Evolutionary conservation across 2,329 filamentous ascomycete genomes (phyloP).

Genomic region (Ophiostoma fasciatum): DNA sequence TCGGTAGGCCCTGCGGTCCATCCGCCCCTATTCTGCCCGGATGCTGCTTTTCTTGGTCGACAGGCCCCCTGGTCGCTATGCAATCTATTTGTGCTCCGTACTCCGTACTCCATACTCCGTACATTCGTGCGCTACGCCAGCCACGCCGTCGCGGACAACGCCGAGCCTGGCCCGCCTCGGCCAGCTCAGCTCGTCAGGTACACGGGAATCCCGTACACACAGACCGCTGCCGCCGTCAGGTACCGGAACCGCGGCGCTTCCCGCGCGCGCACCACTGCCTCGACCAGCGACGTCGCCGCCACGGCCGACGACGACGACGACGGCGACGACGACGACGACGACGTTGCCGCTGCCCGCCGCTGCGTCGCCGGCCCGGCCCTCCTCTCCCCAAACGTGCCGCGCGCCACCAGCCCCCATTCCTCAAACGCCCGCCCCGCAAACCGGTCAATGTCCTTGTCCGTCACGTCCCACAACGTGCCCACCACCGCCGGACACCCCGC

Average conservation of each 20-base stretch:
- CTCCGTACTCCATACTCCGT: too few species aligned
- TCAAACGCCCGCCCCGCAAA: slow-evolving; percentile 70
- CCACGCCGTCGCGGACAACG: too few species aligned
- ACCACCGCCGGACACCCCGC: slow-evolving; percentile 77
- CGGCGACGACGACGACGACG: too few species aligned
- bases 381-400: slow-evolving; percentile 27
- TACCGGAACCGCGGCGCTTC: slow-evolving; percentile 77
- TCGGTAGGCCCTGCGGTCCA: too few species aligned
- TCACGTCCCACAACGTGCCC: slow-evolving; percentile 94
- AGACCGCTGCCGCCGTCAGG: slow-evolving; percentile 83
- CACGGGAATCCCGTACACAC: slow-evolving; percentile 89
- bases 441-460: slow-evolving; percentile 91
- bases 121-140: too few species aligned
- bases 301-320: neutral
- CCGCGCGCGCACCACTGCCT: slow-evolving; percentile 63
- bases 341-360: slow-evolving; percentile 16
- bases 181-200: slow-evolving; percentile 47
- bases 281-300: slow-evolving; percentile 45
- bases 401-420: slow-evolving; percentile 62
- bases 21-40: too few species aligned
- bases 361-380: slow-evolving; percentile 11
- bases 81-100: too few species aligned
- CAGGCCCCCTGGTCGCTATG: too few species aligned
- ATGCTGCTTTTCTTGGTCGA: too few species aligned
- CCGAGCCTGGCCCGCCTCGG: too few species aligned